Evolutionary conservation across 441 rosid species (phyloP).

Genomic region (Metrosideros polymorpha): DNA sequence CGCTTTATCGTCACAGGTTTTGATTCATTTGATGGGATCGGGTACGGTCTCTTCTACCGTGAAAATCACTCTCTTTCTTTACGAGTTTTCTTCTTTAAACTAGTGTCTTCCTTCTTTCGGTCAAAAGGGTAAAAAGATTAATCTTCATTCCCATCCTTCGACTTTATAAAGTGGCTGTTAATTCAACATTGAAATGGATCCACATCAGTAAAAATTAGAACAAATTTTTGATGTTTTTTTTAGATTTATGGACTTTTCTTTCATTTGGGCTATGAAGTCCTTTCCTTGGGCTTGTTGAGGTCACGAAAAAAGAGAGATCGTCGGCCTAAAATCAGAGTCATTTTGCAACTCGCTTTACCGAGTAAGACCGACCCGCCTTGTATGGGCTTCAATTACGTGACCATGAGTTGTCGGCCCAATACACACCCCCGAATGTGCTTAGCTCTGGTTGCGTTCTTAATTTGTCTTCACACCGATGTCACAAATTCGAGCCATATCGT

Average conservation of each 20-base stretch:
- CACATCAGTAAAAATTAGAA: neutral
- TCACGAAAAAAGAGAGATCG: neutral
- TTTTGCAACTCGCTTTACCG: neutral
- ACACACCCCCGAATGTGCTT: neutral
- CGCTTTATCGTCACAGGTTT: neutral
- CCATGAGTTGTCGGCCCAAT: neutral
- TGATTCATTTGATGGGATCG: neutral
- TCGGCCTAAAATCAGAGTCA: neutral
- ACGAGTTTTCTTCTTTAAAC: neutral
- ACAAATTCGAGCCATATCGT: neutral
- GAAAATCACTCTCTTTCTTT: neutral
- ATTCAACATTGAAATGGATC: neutral
- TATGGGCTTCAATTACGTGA: neutral
- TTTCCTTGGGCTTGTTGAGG: neutral
- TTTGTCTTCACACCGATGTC: neutral
- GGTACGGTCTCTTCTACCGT: neutral
- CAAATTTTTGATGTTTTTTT: neutral
- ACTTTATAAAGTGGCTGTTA: neutral
- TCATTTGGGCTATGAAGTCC: neutral
- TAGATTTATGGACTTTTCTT: neutral
- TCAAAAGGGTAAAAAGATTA: neutral
- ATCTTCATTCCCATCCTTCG: neutral
- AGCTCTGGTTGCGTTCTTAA: neutral
- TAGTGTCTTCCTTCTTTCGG: neutral
- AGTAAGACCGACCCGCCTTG: neutral